A percentile compares a stretch with the other conserved stretches of the same genome.
phyloP scores from a whole-genome alignment of 2,329 filamentous ascomycete species.

The Orbilia oligospora region DNA sequence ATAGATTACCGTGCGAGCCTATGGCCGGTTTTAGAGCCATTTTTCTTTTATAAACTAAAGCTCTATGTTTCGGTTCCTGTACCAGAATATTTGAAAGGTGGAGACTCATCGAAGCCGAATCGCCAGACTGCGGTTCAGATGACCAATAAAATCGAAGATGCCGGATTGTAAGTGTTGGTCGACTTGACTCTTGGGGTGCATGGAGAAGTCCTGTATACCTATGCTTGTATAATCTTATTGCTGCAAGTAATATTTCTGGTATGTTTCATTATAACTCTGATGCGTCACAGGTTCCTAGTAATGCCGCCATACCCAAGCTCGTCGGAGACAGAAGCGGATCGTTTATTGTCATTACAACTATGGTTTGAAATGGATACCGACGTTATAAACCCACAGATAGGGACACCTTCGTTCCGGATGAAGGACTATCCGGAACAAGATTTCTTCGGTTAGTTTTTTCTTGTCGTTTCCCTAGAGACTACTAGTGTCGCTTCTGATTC shows the following conservation, averaged over 20 bases:
- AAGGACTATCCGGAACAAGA: slow-evolving; percentile 46
- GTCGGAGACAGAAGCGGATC: background rate
- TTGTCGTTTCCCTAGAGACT: background rate
- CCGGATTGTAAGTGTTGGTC: slow-evolving; percentile 19
- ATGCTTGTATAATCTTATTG: no score
- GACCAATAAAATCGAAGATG: slow-evolving; percentile 26
- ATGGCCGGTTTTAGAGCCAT: slow-evolving; percentile 39
- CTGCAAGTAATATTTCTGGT: no score
- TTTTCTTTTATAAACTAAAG: slow-evolving; percentile 9
- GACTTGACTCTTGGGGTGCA: no score
- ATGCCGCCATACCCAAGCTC: slow-evolving; percentile 29
- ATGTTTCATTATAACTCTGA: background rate
- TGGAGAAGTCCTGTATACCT: no score
- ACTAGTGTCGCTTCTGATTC: no score
- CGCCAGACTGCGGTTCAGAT: slow-evolving; percentile 17
- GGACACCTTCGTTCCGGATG: slow-evolving; percentile 8
- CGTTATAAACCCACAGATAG: background rate
- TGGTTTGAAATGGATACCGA: slow-evolving; percentile 47
- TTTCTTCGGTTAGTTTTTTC: slow-evolving; percentile 41
- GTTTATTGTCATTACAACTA: slow-evolving; percentile 30
- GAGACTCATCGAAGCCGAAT: slow-evolving; percentile 20
- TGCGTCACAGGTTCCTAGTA: slow-evolving; percentile 26
- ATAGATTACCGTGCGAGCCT: background rate
- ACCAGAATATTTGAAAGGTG: slow-evolving; percentile 13
- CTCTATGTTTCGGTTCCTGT: slow-evolving; percentile 36